A percentile compares a stretch with the other conserved stretches of the same genome.
Evolutionary conservation across 345 rosid genomes (phyloP).

Genomic region (Boechera divaricarpa): DNA sequence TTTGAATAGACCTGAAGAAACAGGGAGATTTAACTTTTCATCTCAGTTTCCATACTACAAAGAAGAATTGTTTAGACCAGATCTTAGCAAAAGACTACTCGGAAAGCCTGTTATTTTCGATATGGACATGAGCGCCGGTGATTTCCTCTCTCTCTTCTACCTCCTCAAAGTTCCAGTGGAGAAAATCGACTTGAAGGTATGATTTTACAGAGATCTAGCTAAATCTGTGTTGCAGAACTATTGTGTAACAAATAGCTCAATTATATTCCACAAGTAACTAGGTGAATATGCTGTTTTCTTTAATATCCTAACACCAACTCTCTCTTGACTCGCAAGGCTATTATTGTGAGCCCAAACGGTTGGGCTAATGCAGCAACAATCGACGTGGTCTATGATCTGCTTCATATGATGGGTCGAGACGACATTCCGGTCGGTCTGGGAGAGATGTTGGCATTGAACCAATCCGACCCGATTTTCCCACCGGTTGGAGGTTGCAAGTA

Average conservation of each 20-base stretch:
- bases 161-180: conserved; percentile 85
- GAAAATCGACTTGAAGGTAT: conserved; percentile 73
- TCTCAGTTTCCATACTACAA: conserved; percentile 75
- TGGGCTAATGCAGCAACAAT: conserved; percentile 98
- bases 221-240: background rate
- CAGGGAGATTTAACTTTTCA: conserved; percentile 75
- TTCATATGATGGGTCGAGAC: conserved; percentile 99
- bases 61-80: conserved; percentile 64
- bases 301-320: background rate
- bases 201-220: background rate
- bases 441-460: conserved; percentile 68
- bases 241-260: background rate
- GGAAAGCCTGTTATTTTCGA: conserved; percentile 88
- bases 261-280: background rate
- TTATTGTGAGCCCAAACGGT: conserved; percentile 82
- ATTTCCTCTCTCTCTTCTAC: conserved; percentile 78
- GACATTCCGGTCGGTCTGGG: conserved; percentile 91
- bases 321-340: conserved; percentile 56
- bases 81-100: conserved; percentile 51
- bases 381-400: conserved; percentile 78
- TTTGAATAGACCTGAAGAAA: conserved; percentile 60
- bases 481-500: conserved; percentile 85
- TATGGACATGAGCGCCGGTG: conserved; percentile 98
- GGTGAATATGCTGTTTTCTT: background rate
- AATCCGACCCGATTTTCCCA: conserved; percentile 55